phyloP scores from a whole-genome alignment of 1,284 basidiomycete species.

The Ganoderma resinaceum region DNA sequence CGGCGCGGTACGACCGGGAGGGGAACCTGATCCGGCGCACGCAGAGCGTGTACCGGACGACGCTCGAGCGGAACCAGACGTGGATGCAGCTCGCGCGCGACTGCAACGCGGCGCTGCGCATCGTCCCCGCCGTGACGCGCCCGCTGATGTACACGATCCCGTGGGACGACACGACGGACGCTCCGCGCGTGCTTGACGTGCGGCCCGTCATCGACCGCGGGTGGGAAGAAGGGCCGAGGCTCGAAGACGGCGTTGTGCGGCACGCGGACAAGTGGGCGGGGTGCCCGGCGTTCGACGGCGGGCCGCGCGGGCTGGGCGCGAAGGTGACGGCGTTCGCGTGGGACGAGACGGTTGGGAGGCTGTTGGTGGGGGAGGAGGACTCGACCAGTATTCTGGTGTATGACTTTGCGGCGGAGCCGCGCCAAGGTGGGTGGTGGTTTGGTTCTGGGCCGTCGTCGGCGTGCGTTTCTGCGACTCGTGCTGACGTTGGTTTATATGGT shows the following conservation, averaged over 20 bases:
- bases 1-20: background rate
- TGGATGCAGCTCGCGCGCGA: background rate
- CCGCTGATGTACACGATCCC: slow-evolving; percentile 54
- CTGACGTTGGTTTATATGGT: background rate
- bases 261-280: background rate
- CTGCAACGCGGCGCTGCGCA: slow-evolving; percentile 29
- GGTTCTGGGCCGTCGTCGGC: background rate
- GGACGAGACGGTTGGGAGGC: slow-evolving; percentile 52
- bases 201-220: slow-evolving; percentile 24
- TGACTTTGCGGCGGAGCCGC: slow-evolving; percentile 47
- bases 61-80: slow-evolving; percentile 9
- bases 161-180: slow-evolving; percentile 25
- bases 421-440: slow-evolving; percentile 12
- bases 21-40: background rate
- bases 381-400: slow-evolving; percentile 40
- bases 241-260: slow-evolving; percentile 5
- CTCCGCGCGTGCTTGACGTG: slow-evolving; percentile 21
- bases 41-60: slow-evolving; percentile 9
- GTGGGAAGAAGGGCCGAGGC: slow-evolving; percentile 4
- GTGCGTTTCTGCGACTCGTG: too few species aligned
- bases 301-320: slow-evolving; percentile 1
- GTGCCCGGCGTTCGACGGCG: slow-evolving; percentile 13
- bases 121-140: slow-evolving; percentile 56
- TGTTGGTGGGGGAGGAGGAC: slow-evolving; percentile 44
- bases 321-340: slow-evolving; percentile 42